Evolutionary conservation across 1,284 basidiomycete species (phyloP).

Genomic region (Marasmius tenuissimus): DNA sequence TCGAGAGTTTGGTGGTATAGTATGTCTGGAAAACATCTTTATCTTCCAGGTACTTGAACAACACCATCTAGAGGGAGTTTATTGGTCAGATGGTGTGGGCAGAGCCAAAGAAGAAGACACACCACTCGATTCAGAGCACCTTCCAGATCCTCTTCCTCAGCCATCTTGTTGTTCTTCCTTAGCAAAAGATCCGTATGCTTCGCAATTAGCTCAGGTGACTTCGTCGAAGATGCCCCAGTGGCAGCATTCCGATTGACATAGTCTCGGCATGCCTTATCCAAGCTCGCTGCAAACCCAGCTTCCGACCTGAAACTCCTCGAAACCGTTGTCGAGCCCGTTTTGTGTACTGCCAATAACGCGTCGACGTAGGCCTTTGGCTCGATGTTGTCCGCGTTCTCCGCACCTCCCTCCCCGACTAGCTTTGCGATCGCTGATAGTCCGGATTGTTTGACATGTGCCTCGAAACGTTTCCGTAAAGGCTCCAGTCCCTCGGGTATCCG

Average conservation of each 20-base stretch:
- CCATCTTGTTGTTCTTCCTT: conserved; percentile 95
- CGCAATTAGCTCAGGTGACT: conserved; percentile 93
- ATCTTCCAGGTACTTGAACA: conserved; percentile 99
- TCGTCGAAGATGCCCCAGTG: conserved; percentile 80
- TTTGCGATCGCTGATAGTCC: conserved; percentile 86
- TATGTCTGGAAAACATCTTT: conserved; percentile 99
- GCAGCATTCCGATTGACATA: conserved; percentile 96
- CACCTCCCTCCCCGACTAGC: conserved; percentile 67
- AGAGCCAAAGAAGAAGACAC: conserved; percentile 29
- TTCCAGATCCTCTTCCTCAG: conserved; percentile 90
- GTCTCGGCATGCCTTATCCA: conserved; percentile 96
- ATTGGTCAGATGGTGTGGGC: conserved; percentile 5
- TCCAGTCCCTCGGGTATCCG: conserved; percentile 91
- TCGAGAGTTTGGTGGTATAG: conserved; percentile 96
- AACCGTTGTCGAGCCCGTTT: conserved; percentile 91
- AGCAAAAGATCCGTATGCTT: conserved; percentile 92
- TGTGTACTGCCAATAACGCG: conserved; percentile 88
- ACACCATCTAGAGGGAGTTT: conserved; percentile 73
- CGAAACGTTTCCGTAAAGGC: conserved; percentile 90
- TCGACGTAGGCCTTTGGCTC: conserved; percentile 95
- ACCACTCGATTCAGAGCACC: conserved; percentile 90
- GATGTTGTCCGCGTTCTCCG: conserved; percentile 41
- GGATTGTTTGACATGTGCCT: conserved; percentile 90
- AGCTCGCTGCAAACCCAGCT: conserved; percentile 91
- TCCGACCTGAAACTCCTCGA: conserved; percentile 91